Evolutionary conservation across 2,329 filamentous ascomycete genomes (phyloP), one percentile per base, ranked within the genome.

Genomic region (Parascedosporium putredinis): DNA sequence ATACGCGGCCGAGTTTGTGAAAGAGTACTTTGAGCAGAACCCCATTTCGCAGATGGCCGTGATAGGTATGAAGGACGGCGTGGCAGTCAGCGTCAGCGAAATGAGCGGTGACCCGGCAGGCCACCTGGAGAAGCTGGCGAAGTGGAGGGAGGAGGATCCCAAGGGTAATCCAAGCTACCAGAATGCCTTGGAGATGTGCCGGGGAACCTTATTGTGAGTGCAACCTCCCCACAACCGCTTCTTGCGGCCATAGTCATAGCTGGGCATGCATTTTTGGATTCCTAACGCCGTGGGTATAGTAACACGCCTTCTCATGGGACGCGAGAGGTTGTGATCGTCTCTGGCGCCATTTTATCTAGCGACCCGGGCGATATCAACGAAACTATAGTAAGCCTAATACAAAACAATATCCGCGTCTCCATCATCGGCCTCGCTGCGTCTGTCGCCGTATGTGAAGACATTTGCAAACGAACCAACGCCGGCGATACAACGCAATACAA

Each of bases 21-120:
- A 83, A 52, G 91, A 96, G 64, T 98, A 88, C 68, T 98, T 97
- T 62, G 93, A 97, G 67, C 93, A 98, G 67, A 98, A 98, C 60
- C 93, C 93, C 9, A 97, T 98, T 56, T 95, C 89, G 8, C 93
- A 98, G 67, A 78, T 98, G 51, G 90, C 86, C 22, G 84, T 98
- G 25, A 73, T 98, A 34, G 91, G 87, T 47, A 95, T 97, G 86
- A 81, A 87, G 54, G 93, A 97, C 63, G 93, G 93, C 14, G 74
- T 97, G 14, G 90, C 90, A 2, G 73, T 94, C 22, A 75, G 87
- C 34, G 79, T 98, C 55, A 93, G 86, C 61, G 88, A 95, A 61
- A 83, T 97, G 73, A 85, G 86, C 50, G 93, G 93, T 8, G 96
- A 96, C 61, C 89, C 91, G 2, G 83, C 83, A 7, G 88, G 94